These are phyloP conservation scores for Boletus subparvulus DNA, from an alignment of 768 basidiomycete species.

Conservation along the genomic window DNA sequence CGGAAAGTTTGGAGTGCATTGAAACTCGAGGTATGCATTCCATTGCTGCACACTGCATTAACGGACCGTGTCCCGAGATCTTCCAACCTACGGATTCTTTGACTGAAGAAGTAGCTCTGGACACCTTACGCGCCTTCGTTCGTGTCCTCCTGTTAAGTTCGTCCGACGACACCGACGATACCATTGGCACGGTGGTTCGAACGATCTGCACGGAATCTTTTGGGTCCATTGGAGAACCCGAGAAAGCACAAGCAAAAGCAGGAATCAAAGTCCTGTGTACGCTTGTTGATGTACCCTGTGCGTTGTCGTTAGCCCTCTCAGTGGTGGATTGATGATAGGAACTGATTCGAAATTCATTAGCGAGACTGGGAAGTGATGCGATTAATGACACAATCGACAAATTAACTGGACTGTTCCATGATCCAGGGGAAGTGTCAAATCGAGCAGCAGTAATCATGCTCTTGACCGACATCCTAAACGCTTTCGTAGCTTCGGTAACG, in stretches of 20 bases:
- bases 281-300: constrained; percentile 77
- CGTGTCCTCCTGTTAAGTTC: constrained; percentile 60
- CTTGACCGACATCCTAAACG: constrained; percentile 62
- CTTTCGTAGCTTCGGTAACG: constrained; percentile 24
- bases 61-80: constrained; percentile 50
- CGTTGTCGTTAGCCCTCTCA: constrained; percentile 28
- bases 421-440: constrained; percentile 65
- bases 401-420: constrained; percentile 71
- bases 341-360: constrained; percentile 38
- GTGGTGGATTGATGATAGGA: background rate
- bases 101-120: constrained; percentile 74
- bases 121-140: constrained; percentile 70
- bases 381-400: constrained; percentile 70
- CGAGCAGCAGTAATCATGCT: constrained; percentile 66
- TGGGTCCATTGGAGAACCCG: constrained; percentile 79
- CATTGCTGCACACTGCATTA: background rate
- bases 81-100: constrained; percentile 84
- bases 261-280: constrained; percentile 82
- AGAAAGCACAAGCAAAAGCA: constrained; percentile 88
- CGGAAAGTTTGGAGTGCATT: constrained; percentile 86
- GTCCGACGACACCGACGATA: constrained; percentile 37
- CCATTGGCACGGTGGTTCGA: constrained; percentile 58
- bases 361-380: constrained; percentile 65
- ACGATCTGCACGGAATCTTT: constrained; percentile 82
- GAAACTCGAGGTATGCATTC: constrained; percentile 72